Base-by-base conservation (phyloP, 2,329 filamentous ascomycete genomes). In the Whalleya microplaca region DNA sequence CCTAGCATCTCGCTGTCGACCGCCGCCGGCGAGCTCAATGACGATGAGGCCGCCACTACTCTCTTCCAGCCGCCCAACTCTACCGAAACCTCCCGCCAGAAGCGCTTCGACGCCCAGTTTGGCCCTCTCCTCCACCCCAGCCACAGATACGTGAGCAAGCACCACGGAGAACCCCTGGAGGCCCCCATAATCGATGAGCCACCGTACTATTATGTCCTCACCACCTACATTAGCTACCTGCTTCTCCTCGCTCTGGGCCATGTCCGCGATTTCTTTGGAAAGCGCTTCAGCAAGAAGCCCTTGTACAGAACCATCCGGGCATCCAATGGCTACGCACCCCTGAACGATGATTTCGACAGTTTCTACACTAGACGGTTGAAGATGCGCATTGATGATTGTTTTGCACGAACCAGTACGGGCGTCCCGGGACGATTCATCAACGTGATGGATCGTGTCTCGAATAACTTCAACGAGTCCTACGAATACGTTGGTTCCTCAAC, bases 321-420 rank as follows among this genome's bases (percentile, higher is more conserved):
- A 40, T 84, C 86, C 64, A 91, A 96, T 72, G 95, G 95, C 61
- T 98, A 96, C 71, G 95, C 94, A 10, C 92, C 95, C 2, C 82
- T 99, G 63, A 98, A 97, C 75, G 96, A 92, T 69, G 95, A 99
- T 75, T 99, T 99, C 71, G 95, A 99, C 80, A 98, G 94, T 75
- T 99, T 99, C 75, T 99, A 99, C 76, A 91, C 94, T 55, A 86
- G 95, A 55, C 84, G 95, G 59, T 76, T 99, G 71, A 98, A 99
- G 81, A 84, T 92, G 79, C 87, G 95, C 62, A 92, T 99, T 71
- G 96, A 98, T 67, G 95, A 99, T 75, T 96, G 92, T 79, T 99
- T 99, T 73, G 90, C 94, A 65, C 86, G 95, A 48, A 92, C 94
- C 12, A 92, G 90, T 23, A 96, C 92, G 3, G 95, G 95, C 51